Evolutionary conservation across 1,284 basidiomycete species (phyloP), one percentile per base, ranked within the genome.

Genomic region (Mycena sp.): DNA sequence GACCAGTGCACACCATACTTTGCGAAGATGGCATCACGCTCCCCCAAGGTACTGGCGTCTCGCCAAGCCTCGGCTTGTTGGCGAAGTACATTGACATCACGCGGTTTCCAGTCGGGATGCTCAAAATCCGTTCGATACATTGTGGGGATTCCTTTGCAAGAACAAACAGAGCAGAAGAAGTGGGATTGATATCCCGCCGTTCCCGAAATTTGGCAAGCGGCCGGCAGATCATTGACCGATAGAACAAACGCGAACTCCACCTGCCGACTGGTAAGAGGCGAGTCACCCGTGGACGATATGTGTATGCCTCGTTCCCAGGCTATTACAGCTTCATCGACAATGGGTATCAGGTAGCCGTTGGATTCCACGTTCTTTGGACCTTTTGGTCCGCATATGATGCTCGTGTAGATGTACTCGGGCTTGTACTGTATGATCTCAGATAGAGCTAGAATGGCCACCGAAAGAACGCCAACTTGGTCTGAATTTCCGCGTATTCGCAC

Each of bases 121-220:
- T 41, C 62, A 75, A 76, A 78, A 9, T 72, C 45, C 10, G 49
- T 30, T 12, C 41, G 6, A 32, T 77, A 67, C 1, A 76, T 38
- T 37, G 75, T 63, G 38, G 77, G 58, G 16, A 77, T 69, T 19
- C 78, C 70, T 12, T 2, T 74, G 67, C 41, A 67, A 14, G 68
- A 48, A 59, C 80, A 81, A 6, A 71, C 53, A 1, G 72, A 73
- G 37, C 81, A 83, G 52, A 77, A 78, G 44, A 72, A 68, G 7
- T 69, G 70, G 3, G 67, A 67, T 0, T 38, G 58, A 19, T 67
- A 50, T 2, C 52, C 44, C 3, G 65, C 70, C 28, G 73, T 67
- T 1, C 75, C 77, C 21, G 64, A 61, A 3, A 75, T 65, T 55
- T 81, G 73, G 3, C 75, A 65, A 2, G 74, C 73, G 1, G 76